A percentile compares a stretch with the other conserved stretches of the same genome.
These are phyloP conservation scores for Oryza rufipogon DNA, from an alignment of 176 grass and related monocot genomes.

Conservation along the genomic window DNA sequence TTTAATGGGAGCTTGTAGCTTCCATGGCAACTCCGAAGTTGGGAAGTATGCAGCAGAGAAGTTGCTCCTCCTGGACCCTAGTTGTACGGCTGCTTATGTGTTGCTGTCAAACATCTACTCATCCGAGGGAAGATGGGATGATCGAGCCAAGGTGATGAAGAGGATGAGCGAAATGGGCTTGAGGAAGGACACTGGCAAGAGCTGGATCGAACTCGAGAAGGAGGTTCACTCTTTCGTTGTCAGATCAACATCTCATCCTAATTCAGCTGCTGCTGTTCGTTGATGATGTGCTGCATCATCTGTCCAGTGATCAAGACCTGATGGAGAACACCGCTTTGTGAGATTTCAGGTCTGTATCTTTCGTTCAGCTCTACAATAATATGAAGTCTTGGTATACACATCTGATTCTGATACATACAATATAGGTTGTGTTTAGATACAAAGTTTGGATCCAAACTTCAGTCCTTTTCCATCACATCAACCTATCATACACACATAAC, in stretches of 20 bases:
- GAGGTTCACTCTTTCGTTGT: slow-evolving; percentile 55
- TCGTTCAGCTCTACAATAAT: background rate
- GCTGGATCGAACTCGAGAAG: slow-evolving; percentile 81
- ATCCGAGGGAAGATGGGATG: slow-evolving; percentile 63
- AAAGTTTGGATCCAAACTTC: no score
- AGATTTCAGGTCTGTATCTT: background rate
- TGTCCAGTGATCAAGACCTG: slow-evolving; percentile 51
- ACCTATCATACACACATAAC: no score
- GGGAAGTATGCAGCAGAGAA: slow-evolving; percentile 72
- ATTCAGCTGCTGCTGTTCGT: slow-evolving; percentile 24
- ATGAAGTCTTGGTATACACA: background rate
- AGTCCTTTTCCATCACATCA: no score
- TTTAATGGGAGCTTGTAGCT: slow-evolving; percentile 84
- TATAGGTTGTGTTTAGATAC: background rate
- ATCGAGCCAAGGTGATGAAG: slow-evolving; percentile 64
- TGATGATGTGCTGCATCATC: slow-evolving; percentile 49
- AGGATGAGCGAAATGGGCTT: slow-evolving; percentile 66
- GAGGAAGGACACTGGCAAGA: slow-evolving; percentile 87
- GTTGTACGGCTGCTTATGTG: slow-evolving; percentile 63
- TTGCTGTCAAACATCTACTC: slow-evolving; percentile 82
- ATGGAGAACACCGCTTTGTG: slow-evolving; percentile 42
- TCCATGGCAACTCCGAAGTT: slow-evolving; percentile 63
- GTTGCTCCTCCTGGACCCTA: slow-evolving; percentile 55
- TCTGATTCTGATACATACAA: background rate
- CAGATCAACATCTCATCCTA: slow-evolving; percentile 38